These are phyloP conservation scores for Monosporascus sp. DNA, from an alignment of 2,329 filamentous ascomycete species.

Conservation along the genomic window DNA sequence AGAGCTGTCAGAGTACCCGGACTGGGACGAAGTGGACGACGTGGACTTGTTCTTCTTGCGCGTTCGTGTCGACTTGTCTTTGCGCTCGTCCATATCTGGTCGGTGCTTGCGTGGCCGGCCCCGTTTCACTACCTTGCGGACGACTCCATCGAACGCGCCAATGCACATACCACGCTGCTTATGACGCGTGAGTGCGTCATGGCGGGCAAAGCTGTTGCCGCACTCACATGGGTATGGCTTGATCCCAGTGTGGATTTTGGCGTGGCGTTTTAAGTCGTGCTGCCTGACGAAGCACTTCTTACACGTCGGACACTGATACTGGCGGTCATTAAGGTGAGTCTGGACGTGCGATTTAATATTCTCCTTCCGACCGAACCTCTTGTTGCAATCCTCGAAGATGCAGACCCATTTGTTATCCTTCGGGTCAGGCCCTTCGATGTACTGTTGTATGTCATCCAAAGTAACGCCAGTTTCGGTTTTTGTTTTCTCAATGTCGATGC, in stretches of 20 bases:
- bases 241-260: slow-evolving; percentile 94
- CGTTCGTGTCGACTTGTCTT: slow-evolving; percentile 52
- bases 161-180: slow-evolving; percentile 95
- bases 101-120: slow-evolving; percentile 58
- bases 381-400: slow-evolving; percentile 71
- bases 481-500: slow-evolving; percentile 59
- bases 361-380: slow-evolving; percentile 93
- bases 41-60: slow-evolving; percentile 51
- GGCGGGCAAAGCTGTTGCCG: slow-evolving; percentile 88
- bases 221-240: slow-evolving; percentile 95
- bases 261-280: slow-evolving; percentile 93
- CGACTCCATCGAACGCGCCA: slow-evolving; percentile 79
- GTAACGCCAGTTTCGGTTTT: slow-evolving; percentile 79
- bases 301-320: slow-evolving; percentile 90
- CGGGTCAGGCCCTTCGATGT: slow-evolving; percentile 66
- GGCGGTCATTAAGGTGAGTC: slow-evolving; percentile 92
- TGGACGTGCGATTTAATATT: slow-evolving; percentile 99
- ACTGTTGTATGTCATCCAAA: slow-evolving; percentile 73
- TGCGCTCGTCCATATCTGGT: slow-evolving; percentile 50
- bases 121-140: slow-evolving; percentile 55
- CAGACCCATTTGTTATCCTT: slow-evolving; percentile 76
- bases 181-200: slow-evolving; percentile 91
- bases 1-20: slow-evolving; percentile 53
- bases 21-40: slow-evolving; percentile 45
- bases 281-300: slow-evolving; percentile 94